Base-by-base conservation (phyloP, 257 asterid species). In the Voacanga thouarsii region DNA sequence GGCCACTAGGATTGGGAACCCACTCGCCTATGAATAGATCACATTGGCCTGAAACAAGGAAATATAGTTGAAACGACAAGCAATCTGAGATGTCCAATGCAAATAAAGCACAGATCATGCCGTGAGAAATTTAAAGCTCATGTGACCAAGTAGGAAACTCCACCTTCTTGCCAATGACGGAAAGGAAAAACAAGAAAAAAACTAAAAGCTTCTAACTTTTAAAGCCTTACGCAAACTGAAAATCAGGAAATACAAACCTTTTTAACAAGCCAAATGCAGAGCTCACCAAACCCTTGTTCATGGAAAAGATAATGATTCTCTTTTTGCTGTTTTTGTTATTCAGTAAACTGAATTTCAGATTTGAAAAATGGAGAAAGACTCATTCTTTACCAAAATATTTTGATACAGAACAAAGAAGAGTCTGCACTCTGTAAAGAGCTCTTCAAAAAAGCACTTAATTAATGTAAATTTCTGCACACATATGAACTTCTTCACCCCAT, bases 1-100 rank as follows among this genome's bases (percentile, higher is more conserved):
- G 95, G 65, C 95, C 94, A 44, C 53, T 70, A 21, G 89, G 78
- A 81, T 90, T 91, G 19, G 72, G 86, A 57, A 93, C 67, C 97
- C 98, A 93, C 49, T 92, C 92, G 63, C 98, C 97, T 49, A 65
- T 65, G 77, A 93, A 91, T 66, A 93, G 65, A 82, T 90, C 82
- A 71, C 98, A 93, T 53, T 74, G 83, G 57, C 60, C 98, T 88
- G 89, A 24, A 81, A 69, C 79, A 14, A 51, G 9, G 43, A 63
- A 30, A 63, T 60, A 60, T 60, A 1, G 24, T 24, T 24, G 66
- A 24, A 23, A 61, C 11, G 28, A 12, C 26, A 7, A 60, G 67
- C 33, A 10, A 6, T 24, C 33, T 3, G 67, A 10, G 26, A 60
- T 9, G 6, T 24, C 16, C 6, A 44, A 8, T 1, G 47, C 60